Conservation (phyloP, 1,139 yeast species). For the Saccharomycopsis crataegensis region DNA sequence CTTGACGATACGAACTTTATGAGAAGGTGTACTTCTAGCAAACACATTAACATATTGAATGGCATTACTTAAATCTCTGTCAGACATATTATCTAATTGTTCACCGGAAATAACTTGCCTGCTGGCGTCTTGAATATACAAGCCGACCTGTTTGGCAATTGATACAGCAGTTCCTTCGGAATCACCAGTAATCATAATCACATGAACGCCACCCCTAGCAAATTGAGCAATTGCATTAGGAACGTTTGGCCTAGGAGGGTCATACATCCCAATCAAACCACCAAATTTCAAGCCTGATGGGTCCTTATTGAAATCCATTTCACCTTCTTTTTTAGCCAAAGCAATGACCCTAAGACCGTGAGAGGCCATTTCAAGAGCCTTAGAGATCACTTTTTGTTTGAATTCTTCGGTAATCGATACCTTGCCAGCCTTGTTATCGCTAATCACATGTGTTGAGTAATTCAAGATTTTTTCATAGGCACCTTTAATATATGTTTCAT, state of each 20-base stretch:
- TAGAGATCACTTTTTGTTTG: slow-evolving; percentile 38
- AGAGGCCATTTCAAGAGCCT: slow-evolving; percentile 59
- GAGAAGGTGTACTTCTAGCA: slow-evolving; percentile 96
- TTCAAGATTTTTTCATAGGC: slow-evolving; percentile 73
- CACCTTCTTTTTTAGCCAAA: slow-evolving; percentile 50
- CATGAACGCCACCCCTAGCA: slow-evolving; percentile 88
- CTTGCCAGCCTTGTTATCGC: slow-evolving; percentile 39
- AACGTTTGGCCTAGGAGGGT: slow-evolving; percentile 90
- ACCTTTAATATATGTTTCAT: slow-evolving; percentile 74
- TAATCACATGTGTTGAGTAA: slow-evolving; percentile 52
- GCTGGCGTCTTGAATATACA: slow-evolving; percentile 62
- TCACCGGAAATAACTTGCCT: slow-evolving; percentile 76
- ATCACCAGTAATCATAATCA: slow-evolving; percentile 97
- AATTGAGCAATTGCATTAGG: slow-evolving; percentile 61
- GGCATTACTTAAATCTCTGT: slow-evolving; percentile 61
- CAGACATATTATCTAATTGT: slow-evolving; percentile 63
- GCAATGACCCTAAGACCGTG: slow-evolving; percentile 87
- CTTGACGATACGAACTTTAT: slow-evolving; percentile 83
- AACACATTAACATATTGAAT: slow-evolving; percentile 82
- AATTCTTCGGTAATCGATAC: slow-evolving; percentile 45
- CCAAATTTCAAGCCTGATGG: slow-evolving; percentile 63
- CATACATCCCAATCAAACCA: slow-evolving; percentile 91
- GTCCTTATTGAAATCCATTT: slow-evolving; percentile 26
- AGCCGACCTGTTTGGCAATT: slow-evolving; percentile 88
- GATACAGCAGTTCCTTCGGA: slow-evolving; percentile 86